These are phyloP conservation scores for Daldinia sp. DNA, from an alignment of 2,329 filamentous ascomycete species.

Conservation along the genomic window DNA sequence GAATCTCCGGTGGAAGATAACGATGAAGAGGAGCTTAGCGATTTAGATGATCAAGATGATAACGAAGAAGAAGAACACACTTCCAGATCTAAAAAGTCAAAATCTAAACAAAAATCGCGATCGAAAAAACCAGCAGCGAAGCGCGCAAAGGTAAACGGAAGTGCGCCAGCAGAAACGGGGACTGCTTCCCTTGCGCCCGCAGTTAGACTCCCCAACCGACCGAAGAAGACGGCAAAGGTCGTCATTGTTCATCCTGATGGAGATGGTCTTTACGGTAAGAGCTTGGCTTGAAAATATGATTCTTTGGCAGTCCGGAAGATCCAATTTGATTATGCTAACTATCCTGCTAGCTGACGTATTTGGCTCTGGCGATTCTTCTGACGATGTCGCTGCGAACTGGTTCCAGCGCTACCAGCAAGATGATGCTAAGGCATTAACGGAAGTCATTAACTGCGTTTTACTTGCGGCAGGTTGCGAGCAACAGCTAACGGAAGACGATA, in stretches of 20 bases:
- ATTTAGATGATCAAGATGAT: slow-evolving; percentile 55
- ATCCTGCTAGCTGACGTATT: slow-evolving; percentile 66
- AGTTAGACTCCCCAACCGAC: slow-evolving; percentile 57
- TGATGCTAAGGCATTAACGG: slow-evolving; percentile 63
- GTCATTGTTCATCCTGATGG: slow-evolving; percentile 60
- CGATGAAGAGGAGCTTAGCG: slow-evolving; percentile 53
- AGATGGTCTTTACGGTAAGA: slow-evolving; percentile 64
- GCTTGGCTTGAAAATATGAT: slow-evolving; percentile 4
- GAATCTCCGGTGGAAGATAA: slow-evolving; percentile 49
- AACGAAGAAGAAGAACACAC: slow-evolving; percentile 57
- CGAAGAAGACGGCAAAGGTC: slow-evolving; percentile 64
- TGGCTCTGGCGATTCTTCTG: slow-evolving; percentile 63
- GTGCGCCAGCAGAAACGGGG: slow-evolving; percentile 49
- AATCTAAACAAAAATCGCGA: slow-evolving; percentile 55
- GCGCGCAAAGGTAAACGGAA: slow-evolving; percentile 70
- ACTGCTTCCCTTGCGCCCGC: slow-evolving; percentile 50
- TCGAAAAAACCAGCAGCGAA: slow-evolving; percentile 67
- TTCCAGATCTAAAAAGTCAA: slow-evolving; percentile 49
- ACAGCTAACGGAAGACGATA: slow-evolving; percentile 81
- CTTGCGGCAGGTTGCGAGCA: slow-evolving; percentile 82
- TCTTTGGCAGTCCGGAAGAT: no score
- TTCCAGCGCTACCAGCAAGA: slow-evolving; percentile 65
- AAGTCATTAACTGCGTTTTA: slow-evolving; percentile 72
- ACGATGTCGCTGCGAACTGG: slow-evolving; percentile 68
- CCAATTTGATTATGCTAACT: slow-evolving; percentile 26